Base-by-base conservation (phyloP, 78 protist species). In the Reticulomyxa filosa region DNA sequence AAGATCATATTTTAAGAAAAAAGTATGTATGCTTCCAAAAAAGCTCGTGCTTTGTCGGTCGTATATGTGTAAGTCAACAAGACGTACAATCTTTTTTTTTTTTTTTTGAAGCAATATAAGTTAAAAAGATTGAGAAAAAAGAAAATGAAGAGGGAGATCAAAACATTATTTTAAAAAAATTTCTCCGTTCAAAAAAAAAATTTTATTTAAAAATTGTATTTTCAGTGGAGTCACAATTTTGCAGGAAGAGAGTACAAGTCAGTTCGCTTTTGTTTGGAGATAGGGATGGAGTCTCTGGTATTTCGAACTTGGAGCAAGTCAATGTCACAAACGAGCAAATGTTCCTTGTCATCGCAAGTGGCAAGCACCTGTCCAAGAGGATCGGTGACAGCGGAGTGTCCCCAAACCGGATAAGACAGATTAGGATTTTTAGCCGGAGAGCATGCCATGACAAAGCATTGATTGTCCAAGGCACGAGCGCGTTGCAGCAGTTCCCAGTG, bases 401-500 rank as follows among this genome's bases (percentile, higher is more conserved):
- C 59, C 59, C 59, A 55, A 10, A 33, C 59, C 10, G 26, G 59
- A 46, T 90, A 90, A 23, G 52, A 53, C 2, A 88, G 72, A 0
- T 29, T 20, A 22, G 1, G 73, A 48, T 83, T 77, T 8, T 93
- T 48, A 2, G 95, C 90, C 0, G 93, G 94, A 20, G 94, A 85
- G 0, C 67, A 70, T 0, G 76, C 71, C 11, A 78, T 79, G 0
- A 85, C 88, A 51, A 27, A 91, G 36, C 52, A 37, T 46, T 65
- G 72, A 27, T 8, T 51, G 13, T 74, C 74, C 20, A 67, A 46
- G 33, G 77, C 69, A 23, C 95, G 74, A 11, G 87, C 77, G 32
- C 95, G 55, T 27, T 25, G 65, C 2, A 88, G 81, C 10, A 89
- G 80, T 72, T 83, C 91, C 98, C 98, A 93, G 51, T 93, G 98